These are phyloP conservation scores for Trichoderma semiorbis DNA, from an alignment of 2,329 filamentous ascomycete species.

Conservation along the genomic window DNA sequence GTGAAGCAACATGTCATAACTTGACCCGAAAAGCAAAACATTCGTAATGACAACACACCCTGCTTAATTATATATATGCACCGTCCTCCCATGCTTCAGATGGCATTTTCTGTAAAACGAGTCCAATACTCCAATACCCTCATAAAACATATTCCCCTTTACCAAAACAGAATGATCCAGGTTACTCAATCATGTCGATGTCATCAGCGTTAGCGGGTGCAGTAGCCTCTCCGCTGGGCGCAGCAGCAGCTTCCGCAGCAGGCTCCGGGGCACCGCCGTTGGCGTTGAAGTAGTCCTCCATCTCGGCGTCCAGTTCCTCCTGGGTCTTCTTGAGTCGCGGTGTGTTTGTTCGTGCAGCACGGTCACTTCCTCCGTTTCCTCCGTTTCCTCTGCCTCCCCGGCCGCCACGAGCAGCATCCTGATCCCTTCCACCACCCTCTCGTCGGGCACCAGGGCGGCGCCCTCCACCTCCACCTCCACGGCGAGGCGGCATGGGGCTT, in stretches of 20 bases:
- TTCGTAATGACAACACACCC: slow-evolving; percentile 9
- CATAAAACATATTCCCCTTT: slow-evolving; percentile 26
- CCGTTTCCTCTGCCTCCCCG: slow-evolving; percentile 29
- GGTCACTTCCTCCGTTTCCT: slow-evolving; percentile 32
- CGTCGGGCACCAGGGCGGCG: slow-evolving; percentile 50
- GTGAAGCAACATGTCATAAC: background rate
- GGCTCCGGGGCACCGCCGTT: slow-evolving; percentile 27
- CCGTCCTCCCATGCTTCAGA: slow-evolving; percentile 2
- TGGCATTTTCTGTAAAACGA: slow-evolving; percentile 7
- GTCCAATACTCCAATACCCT: slow-evolving; percentile 5
- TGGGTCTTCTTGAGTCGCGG: slow-evolving; percentile 77
- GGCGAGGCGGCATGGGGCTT: slow-evolving; percentile 56
- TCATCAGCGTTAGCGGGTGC: slow-evolving; percentile 46
- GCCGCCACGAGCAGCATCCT: slow-evolving; percentile 34
- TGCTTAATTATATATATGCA: slow-evolving; percentile 13
- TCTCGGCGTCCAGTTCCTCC: slow-evolving; percentile 91
- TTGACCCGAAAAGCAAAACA: slow-evolving; percentile 8
- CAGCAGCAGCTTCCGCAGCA: slow-evolving; percentile 25
- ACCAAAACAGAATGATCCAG: background rate
- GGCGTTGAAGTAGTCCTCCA: slow-evolving; percentile 84
- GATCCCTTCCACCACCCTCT: slow-evolving; percentile 34
- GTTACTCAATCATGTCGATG: slow-evolving; percentile 67
- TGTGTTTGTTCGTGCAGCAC: slow-evolving; percentile 52
- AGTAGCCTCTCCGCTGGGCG: slow-evolving; percentile 33
- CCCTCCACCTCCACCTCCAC: slow-evolving; percentile 36